phyloP scores from a whole-genome alignment of 495 filamentous ascomycete species.

The Penicillium steckii region DNA sequence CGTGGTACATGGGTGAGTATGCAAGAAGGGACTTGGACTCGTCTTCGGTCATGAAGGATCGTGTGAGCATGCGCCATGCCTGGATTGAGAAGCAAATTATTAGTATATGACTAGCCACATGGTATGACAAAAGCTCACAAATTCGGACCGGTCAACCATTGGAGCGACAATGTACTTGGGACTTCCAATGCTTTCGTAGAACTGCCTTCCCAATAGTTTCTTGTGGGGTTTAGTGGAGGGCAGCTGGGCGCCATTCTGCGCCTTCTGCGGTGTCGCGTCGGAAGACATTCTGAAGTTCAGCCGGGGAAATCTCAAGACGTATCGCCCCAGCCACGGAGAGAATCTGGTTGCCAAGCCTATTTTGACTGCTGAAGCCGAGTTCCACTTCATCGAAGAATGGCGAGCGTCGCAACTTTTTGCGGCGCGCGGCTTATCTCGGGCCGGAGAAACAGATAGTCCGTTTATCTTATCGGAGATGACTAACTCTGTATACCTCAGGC shows the following conservation, averaged over 20 bases:
- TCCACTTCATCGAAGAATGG: not conserved
- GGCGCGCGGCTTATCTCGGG: conserved; percentile 22
- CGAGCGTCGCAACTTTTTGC: conserved; percentile 20
- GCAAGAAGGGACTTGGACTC: conserved; percentile 62
- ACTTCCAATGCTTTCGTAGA: conserved; percentile 90
- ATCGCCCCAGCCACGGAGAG: conserved; percentile 32
- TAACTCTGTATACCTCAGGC: not conserved
- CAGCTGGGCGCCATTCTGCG: conserved; percentile 11
- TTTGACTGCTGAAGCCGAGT: conserved; percentile 15
- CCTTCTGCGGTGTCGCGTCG: conserved; percentile 17
- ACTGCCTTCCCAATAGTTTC: conserved; percentile 80
- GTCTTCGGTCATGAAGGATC: conserved; percentile 75
- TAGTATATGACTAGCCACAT: conserved; percentile 7
- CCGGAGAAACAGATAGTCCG: conserved; percentile 30
- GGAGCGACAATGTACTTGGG: conserved; percentile 89
- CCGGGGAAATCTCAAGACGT: conserved; percentile 5
- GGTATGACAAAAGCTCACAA: conserved; percentile 56
- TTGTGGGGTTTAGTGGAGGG: conserved; percentile 21
- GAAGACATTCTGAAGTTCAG: conserved; percentile 29
- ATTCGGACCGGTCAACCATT: conserved; percentile 98
- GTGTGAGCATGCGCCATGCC: conserved; percentile 94
- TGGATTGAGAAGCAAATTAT: conserved; percentile 30
- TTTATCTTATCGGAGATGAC: conserved; percentile 31
- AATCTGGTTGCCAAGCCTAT: conserved; percentile 34
- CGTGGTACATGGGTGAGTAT: conserved; percentile 95